Percentiles rank a stretch among this genome's conserved stretches.
phyloP scores from a whole-genome alignment of 768 basidiomycete species.

The Tephrocybe sp. region DNA sequence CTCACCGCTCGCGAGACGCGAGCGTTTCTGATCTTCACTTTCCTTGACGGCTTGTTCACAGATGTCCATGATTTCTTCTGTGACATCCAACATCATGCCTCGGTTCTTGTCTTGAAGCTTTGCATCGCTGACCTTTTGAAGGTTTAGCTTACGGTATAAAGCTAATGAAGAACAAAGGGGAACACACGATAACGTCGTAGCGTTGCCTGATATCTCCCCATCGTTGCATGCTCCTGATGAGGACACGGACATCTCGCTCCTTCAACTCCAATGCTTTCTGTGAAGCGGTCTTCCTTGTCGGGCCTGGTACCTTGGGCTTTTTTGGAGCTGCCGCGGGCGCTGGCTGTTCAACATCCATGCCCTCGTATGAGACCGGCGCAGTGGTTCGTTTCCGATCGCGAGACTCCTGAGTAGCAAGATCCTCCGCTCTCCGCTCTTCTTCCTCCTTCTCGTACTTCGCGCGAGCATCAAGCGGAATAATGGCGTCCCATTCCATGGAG shows the following conservation, averaged over 20 bases:
- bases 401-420: conserved; percentile 63
- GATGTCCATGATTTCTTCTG: conserved; percentile 89
- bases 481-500: conserved; percentile 99
- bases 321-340: conserved; percentile 58
- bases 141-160: conserved; percentile 2
- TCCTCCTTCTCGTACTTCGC: conserved; percentile 82
- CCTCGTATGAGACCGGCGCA: conserved; percentile 86
- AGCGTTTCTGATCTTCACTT: conserved; percentile 77
- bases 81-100: conserved; percentile 83
- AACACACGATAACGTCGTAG: conserved; percentile 87
- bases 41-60: conserved; percentile 83
- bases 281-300: conserved; percentile 84
- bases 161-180: neutral
- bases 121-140: conserved; percentile 73
- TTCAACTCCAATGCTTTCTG: conserved; percentile 97
- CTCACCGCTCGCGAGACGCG: conserved; percentile 77
- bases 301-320: conserved; percentile 70
- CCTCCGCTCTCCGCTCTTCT: conserved; percentile 70
- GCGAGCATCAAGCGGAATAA: conserved; percentile 92
- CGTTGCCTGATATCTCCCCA: conserved; percentile 97
- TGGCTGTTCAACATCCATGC: conserved; percentile 87
- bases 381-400: conserved; percentile 80
- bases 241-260: conserved; percentile 93
- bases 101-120: conserved; percentile 94
- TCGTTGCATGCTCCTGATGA: conserved; percentile 91